Evolutionary conservation across 2,329 filamentous ascomycete species (phyloP).

Genomic region (Ceratocystis cubensis): DNA sequence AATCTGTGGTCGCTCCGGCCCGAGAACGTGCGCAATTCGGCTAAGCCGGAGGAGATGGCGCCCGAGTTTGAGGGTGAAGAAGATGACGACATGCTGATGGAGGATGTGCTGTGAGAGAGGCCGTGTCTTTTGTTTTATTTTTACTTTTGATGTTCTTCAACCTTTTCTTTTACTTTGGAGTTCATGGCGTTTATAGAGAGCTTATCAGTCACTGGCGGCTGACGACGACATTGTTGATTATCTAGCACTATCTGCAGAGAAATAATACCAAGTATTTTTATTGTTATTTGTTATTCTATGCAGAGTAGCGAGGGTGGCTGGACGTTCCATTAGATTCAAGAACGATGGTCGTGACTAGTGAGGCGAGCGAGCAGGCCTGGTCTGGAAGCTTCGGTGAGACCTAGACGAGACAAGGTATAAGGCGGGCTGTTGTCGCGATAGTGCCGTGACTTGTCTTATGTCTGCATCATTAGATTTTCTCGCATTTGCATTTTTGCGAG

Average conservation of each 20-base stretch:
- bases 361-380: no score
- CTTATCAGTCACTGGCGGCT: background rate
- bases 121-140: constrained; percentile 4
- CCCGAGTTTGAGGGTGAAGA: constrained; percentile 49
- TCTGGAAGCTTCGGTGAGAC: background rate
- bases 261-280: constrained; percentile 3
- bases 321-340: background rate
- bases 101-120: constrained; percentile 45
- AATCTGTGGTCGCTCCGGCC: constrained; percentile 73
- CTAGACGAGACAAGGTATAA: background rate
- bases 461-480: background rate
- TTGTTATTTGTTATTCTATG: background rate
- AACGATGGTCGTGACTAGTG: background rate
- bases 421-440: background rate
- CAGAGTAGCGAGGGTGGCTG: background rate
- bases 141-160: background rate
- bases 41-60: constrained; percentile 29
- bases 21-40: constrained; percentile 41
- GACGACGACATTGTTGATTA: background rate
- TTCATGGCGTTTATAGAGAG: constrained; percentile 12
- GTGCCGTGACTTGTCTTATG: background rate
- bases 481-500: background rate
- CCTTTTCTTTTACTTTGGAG: constrained; percentile 8
- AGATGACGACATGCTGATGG: constrained; percentile 59
- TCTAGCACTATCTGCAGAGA: constrained; percentile 6